Evolutionary conservation across 2,329 filamentous ascomycete species (phyloP).

Genomic region (Claviceps africana): DNA sequence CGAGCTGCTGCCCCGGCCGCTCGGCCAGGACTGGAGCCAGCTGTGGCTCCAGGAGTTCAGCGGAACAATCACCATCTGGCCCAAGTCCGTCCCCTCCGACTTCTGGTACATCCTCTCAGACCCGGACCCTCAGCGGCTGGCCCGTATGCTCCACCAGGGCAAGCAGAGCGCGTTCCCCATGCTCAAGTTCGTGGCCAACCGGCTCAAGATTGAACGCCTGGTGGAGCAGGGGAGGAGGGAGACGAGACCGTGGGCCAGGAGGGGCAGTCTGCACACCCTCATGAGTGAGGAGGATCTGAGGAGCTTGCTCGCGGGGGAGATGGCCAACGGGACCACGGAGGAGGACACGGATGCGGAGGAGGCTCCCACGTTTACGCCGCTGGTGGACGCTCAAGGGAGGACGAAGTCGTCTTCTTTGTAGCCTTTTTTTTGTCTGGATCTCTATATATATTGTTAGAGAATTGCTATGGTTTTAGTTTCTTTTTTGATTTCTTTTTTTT

Average conservation of each 20-base stretch:
- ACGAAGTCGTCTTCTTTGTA: background rate
- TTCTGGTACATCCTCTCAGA: slow-evolving; percentile 80
- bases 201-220: slow-evolving; percentile 65
- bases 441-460: background rate
- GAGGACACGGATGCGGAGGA: slow-evolving; percentile 24
- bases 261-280: slow-evolving; percentile 44
- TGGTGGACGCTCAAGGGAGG: slow-evolving; percentile 12
- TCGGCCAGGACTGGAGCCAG: slow-evolving; percentile 94
- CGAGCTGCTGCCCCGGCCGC: slow-evolving; percentile 74
- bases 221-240: slow-evolving; percentile 45
- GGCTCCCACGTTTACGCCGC: slow-evolving; percentile 10
- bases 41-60: slow-evolving; percentile 93
- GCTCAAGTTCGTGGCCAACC: slow-evolving; percentile 78
- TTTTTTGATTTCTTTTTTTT: background rate
- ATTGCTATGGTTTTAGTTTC: background rate
- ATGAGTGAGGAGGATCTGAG: slow-evolving; percentile 46
- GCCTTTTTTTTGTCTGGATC: background rate
- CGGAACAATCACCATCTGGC: slow-evolving; percentile 94
- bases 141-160: slow-evolving; percentile 79
- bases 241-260: slow-evolving; percentile 32
- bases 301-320: slow-evolving; percentile 29
- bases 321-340: slow-evolving; percentile 21
- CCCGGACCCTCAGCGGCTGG: slow-evolving; percentile 59
- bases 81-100: slow-evolving; percentile 63
- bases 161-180: slow-evolving; percentile 84